A percentile compares a stretch with the other conserved stretches of the same genome.
Conservation (phyloP, 208 protist species). For the Leishmania gerbilli region DNA sequence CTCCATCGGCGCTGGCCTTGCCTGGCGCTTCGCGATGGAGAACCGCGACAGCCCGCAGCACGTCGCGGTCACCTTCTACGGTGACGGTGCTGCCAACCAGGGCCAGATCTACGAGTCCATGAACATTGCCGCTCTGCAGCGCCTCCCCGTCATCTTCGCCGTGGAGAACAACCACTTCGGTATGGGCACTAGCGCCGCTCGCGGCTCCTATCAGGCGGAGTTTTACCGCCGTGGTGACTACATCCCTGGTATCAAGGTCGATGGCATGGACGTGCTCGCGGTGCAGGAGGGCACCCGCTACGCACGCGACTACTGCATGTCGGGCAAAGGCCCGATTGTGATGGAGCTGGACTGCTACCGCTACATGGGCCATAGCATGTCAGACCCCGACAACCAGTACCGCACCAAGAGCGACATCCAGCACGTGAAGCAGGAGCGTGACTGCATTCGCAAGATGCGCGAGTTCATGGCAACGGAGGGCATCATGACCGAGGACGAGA, state of each 20-base stretch:
- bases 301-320: conserved; percentile 80
- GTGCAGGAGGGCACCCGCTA: conserved; percentile 93
- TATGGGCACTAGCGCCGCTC: conserved; percentile 96
- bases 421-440: conserved; percentile 85
- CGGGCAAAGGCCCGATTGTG: conserved; percentile 94
- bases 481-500: conserved; percentile 95
- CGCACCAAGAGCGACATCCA: conserved; percentile 96
- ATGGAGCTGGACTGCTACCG: conserved; percentile 97
- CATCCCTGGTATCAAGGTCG: conserved; percentile 95
- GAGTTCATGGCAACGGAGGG: conserved; percentile 78
- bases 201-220: conserved; percentile 87
- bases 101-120: conserved; percentile 98
- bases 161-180: conserved; percentile 99
- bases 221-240: conserved; percentile 98
- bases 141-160: conserved; percentile 96
- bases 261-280: conserved; percentile 98
- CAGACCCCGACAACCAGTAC: conserved; percentile 97
- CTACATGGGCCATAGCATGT: conserved; percentile 98
- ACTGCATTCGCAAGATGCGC: conserved; percentile 92
- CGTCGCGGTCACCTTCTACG: conserved; percentile 94
- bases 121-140: conserved; percentile 98
- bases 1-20: conserved; percentile 96
- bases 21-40: conserved; percentile 85
- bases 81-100: conserved; percentile 98
- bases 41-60: conserved; percentile 85